Percentiles rank a stretch among this genome's conserved stretches.
These are phyloP conservation scores for Murraya koenigii DNA, from an alignment of 345 rosid genomes.

Conservation along the genomic window DNA sequence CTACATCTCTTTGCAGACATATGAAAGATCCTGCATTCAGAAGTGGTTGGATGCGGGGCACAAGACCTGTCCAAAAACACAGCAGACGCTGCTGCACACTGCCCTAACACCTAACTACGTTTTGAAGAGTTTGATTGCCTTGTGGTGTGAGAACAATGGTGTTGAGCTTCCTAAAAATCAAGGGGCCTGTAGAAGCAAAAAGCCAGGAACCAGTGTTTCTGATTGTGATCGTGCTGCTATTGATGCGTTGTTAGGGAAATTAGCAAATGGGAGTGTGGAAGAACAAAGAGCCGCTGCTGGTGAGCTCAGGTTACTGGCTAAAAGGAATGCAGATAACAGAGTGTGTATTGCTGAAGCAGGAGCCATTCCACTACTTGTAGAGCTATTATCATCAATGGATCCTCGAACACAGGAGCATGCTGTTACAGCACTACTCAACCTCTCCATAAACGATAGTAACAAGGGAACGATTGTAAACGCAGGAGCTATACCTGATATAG, in stretches of 20 bases:
- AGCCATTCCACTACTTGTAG: conserved; percentile 90
- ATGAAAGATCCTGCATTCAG: conserved; percentile 92
- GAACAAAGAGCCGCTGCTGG: conserved; percentile 95
- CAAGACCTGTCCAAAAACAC: conserved; percentile 95
- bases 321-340: conserved; percentile 92
- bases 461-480: conserved; percentile 90
- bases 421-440: conserved; percentile 95
- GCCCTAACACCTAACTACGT: conserved; percentile 90
- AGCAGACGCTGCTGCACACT: conserved; percentile 83
- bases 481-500: conserved; percentile 94
- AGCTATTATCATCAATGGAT: conserved; percentile 75
- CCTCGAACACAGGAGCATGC: conserved; percentile 93
- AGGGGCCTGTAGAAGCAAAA: conserved; percentile 57
- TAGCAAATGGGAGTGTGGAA: conserved; percentile 62
- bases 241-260: conserved; percentile 53
- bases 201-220: conserved; percentile 51
- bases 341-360: conserved; percentile 93
- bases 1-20: conserved; percentile 61
- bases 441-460: conserved; percentile 89
- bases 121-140: conserved; percentile 82
- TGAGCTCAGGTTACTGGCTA: conserved; percentile 89
- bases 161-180: conserved; percentile 82
- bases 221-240: conserved; percentile 84
- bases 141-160: conserved; percentile 97
- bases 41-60: conserved; percentile 99